A percentile compares a stretch with the other conserved stretches of the same genome.
Evolutionary conservation across 2,329 filamentous ascomycete genomes (phyloP).

Genomic region (Dothistroma pini): DNA sequence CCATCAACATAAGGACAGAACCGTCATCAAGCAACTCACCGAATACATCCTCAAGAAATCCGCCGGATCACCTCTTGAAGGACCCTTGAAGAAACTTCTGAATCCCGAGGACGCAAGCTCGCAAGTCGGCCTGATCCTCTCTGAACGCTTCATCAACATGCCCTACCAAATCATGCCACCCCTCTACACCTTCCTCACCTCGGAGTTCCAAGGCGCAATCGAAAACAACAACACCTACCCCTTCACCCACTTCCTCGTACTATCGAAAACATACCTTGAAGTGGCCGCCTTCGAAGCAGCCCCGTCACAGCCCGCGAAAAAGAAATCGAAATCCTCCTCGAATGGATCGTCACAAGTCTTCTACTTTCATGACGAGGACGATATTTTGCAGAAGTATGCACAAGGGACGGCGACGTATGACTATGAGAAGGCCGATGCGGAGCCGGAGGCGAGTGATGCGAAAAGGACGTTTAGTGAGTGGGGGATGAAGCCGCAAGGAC

Average conservation of each 20-base stretch:
- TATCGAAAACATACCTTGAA: slow-evolving; percentile 91
- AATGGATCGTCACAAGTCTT: slow-evolving; percentile 56
- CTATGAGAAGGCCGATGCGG: slow-evolving; percentile 67
- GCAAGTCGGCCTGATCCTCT: slow-evolving; percentile 80
- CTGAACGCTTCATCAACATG: slow-evolving; percentile 93
- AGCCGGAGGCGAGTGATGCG: slow-evolving; percentile 79
- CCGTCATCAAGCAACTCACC: slow-evolving; percentile 66
- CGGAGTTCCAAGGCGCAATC: slow-evolving; percentile 84
- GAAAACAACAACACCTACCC: slow-evolving; percentile 88
- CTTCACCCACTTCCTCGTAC: slow-evolving; percentile 87
- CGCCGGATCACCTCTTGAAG: slow-evolving; percentile 42
- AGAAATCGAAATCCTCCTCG: slow-evolving; percentile 53
- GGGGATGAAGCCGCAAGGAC: slow-evolving; percentile 79
- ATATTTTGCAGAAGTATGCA: slow-evolving; percentile 76
- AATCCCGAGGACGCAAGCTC: slow-evolving; percentile 29
- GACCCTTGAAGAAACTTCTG: slow-evolving; percentile 38
- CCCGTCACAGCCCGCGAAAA: slow-evolving; percentile 60
- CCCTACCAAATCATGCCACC: slow-evolving; percentile 89
- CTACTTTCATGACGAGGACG: slow-evolving; percentile 96
- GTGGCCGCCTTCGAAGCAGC: slow-evolving; percentile 74
- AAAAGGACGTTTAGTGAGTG: slow-evolving; percentile 93
- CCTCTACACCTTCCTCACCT: slow-evolving; percentile 89
- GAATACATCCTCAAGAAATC: slow-evolving; percentile 63
- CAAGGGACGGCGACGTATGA: slow-evolving; percentile 66
- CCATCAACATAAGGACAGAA: slow-evolving; percentile 68